Evolutionary conservation across 176 grass and related monocot species (phyloP).

Genomic region (Hsuehochloa calcarea): DNA sequence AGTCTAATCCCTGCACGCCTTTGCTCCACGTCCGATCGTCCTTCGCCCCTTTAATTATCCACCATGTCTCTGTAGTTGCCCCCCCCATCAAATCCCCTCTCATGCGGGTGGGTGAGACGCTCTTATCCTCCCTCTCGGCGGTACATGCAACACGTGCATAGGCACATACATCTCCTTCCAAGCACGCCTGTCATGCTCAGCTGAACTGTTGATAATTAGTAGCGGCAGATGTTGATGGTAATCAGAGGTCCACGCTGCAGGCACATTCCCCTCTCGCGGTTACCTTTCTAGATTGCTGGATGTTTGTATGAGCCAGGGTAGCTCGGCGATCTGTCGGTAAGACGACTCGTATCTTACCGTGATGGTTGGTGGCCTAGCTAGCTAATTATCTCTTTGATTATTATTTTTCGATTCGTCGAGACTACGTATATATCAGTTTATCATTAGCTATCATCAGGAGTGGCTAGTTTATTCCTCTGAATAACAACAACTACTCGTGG

Average conservation of each 20-base stretch:
- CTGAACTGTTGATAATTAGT: neutral
- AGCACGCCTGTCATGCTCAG: neutral
- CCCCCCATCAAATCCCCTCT: constrained; percentile 1
- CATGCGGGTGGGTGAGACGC: constrained; percentile 26
- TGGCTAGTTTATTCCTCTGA: neutral
- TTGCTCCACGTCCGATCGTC: constrained; percentile 18
- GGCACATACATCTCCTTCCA: neutral
- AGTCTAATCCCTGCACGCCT: constrained; percentile 29
- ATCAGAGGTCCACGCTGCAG: neutral
- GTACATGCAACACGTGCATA: constrained; percentile 12
- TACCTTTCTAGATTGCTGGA: neutral
- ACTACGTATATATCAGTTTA: neutral
- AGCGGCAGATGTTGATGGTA: neutral
- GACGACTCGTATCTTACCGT: constrained; percentile 7
- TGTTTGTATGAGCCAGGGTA: neutral
- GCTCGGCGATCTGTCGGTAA: neutral
- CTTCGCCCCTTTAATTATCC: constrained; percentile 12
- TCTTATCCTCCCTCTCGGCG: constrained; percentile 7
- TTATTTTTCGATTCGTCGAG: neutral
- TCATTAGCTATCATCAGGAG: neutral
- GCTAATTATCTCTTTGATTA: neutral
- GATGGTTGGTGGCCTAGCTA: neutral
- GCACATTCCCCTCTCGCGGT: neutral
- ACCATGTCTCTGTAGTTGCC: neutral
- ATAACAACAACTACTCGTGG: neutral